Evolutionary conservation across 2,329 filamentous ascomycete genomes (phyloP), one percentile per base, ranked within the genome.

Genomic region (Akanthomyces dipterigenus): DNA sequence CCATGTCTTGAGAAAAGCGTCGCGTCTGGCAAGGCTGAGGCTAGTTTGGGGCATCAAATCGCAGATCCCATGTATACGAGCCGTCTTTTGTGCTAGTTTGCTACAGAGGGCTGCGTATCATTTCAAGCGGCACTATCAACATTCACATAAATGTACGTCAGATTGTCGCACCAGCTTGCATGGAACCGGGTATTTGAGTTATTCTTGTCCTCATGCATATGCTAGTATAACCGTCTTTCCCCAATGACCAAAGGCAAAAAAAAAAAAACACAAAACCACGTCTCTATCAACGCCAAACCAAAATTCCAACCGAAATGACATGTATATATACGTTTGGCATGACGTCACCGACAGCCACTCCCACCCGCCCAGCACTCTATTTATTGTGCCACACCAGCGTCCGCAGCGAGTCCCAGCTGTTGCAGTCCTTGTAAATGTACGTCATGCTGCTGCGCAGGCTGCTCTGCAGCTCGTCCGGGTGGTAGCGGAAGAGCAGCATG

Each of bases 361-460:
- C 40, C 3, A 40, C 38, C 18, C 14, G 11, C 18, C 14, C 22
- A 11, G n/a, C 20, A 31, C 3, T 70, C 70, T 73, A 88, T 71
- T 86, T 85, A 68, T 98, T 98, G 75, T 96, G 89, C 82, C 91
- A 88, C 22, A 96, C 70, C 69, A 98, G 86, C 67, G 88, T 98
- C 73, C 88, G 80, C 71, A 96, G 79, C 43, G 88, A 89, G 71
- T 96, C 89, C 91, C 93, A 99, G 63, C 89, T 82, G 70, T 97
- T 89, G 65, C 90, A 91, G 74, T 98, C 89, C 63, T 86, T 82
- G 73, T 93, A 99, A 80, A 99, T 96, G 72, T 99, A 99, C 68
- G 86, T 90, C 95, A 99, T 99, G 78, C 92, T 97, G 76, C 87
- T 93, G 73, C 91, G 84, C 80, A 99, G 77, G 74, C 93, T 97